Base-by-base conservation (phyloP, 2,329 filamentous ascomycete genomes). In the Aspergillus brasiliensis region DNA sequence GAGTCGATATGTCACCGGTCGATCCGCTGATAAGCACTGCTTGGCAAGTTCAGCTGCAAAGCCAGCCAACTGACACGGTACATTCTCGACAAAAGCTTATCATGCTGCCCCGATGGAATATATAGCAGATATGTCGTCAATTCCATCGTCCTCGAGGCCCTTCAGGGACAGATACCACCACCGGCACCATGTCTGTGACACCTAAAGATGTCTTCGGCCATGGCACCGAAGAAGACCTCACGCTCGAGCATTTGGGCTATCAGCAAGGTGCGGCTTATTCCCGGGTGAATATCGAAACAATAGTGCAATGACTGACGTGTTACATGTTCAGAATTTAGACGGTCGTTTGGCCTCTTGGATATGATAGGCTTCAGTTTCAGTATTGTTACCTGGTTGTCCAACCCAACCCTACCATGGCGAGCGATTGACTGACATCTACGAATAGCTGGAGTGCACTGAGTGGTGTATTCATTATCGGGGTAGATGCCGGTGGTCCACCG, bases 301-400 rank as follows among this genome's bases (percentile, higher is more conserved):
- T 6, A 31, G 6, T 21, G n/a, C 2, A 48, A 5, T 56, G 10
- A n/a, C 31, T 47, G 10, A 48, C 37, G 5, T n/a, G 2, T 15
- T 1, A 25, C 10, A 1, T 2, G 17, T 17, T 3, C 60, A 82
- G 82, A 86, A 67, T 77, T 86, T 63, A 83, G 83, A 66, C 80
- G 83, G 6, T 81, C 77, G 8, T 85, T 85, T 63, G 74, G 79
- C 28, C 71, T 84, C 3, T 63, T 84, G 19, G 82, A 82, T 25
- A 86, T 85, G 81, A 75, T 86, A 17, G 83, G 82, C 5, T 85
- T 86, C 70, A 80, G 77, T 38, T 85, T 86, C 69, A 80, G 77
- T 57, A 84, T 86, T 51, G 81, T 86, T 37, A 84, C 83, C 15
- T 81, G 76, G 75, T 76, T n/a, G n/a, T 38, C n/a, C 17, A 31